These are phyloP conservation scores for Ehretia macrophylla DNA, from an alignment of 257 asterid species.

Conservation along the genomic window DNA sequence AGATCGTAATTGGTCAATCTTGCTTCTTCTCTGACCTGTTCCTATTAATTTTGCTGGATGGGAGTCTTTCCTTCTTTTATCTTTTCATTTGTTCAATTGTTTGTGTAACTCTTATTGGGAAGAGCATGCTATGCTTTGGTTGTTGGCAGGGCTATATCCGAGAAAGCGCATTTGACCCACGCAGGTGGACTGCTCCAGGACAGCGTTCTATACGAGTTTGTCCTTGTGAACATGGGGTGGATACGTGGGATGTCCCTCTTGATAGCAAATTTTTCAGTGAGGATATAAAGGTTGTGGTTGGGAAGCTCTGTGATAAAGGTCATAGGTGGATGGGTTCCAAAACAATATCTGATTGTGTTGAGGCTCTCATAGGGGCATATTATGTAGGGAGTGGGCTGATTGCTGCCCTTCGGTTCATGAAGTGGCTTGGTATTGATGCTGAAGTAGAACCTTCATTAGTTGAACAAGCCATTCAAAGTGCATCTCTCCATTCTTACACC, in stretches of 20 bases:
- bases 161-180: slow-evolving; percentile 74
- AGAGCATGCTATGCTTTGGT: too few species aligned
- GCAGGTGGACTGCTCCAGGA: slow-evolving; percentile 95
- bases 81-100: too few species aligned
- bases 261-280: slow-evolving; percentile 47
- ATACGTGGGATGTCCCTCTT: slow-evolving; percentile 65
- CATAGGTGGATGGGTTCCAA: slow-evolving; percentile 93
- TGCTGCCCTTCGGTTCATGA: slow-evolving; percentile 71
- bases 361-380: slow-evolving; percentile 96
- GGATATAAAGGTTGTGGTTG: slow-evolving; percentile 49
- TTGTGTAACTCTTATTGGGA: too few species aligned
- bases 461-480: slow-evolving; percentile 49
- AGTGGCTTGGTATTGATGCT: slow-evolving; percentile 77
- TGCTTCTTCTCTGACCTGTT: too few species aligned
- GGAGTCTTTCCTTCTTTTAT: too few species aligned
- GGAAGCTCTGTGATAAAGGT: slow-evolving; percentile 80
- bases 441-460: slow-evolving; percentile 53
- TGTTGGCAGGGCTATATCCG: slow-evolving; percentile 56
- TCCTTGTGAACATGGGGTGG: slow-evolving; percentile 66
- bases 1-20: too few species aligned
- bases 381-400: slow-evolving; percentile 73
- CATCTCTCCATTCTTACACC: slow-evolving; percentile 58
- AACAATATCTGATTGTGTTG: slow-evolving; percentile 86
- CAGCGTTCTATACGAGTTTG: slow-evolving; percentile 66
- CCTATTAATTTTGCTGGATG: too few species aligned